phyloP scores from a whole-genome alignment of 306 rosid genomes.

The Begonia loranthoides region DNA sequence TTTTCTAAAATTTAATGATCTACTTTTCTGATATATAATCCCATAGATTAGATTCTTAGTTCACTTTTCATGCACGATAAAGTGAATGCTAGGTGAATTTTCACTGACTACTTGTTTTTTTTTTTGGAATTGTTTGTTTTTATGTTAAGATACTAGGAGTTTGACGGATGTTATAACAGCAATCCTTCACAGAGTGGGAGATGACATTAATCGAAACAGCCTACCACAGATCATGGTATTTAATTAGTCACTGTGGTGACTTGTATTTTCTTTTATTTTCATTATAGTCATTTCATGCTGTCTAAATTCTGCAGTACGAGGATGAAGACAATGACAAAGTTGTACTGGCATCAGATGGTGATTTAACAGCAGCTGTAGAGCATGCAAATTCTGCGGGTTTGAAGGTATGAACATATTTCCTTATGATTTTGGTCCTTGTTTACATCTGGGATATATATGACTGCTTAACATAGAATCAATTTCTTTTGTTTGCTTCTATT shows the following conservation, averaged over 20 bases:
- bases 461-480: too few species aligned
- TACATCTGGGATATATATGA: too few species aligned
- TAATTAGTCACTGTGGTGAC: constrained; percentile 1
- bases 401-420: constrained; percentile 42
- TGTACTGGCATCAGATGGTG: constrained; percentile 74
- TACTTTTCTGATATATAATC: background rate
- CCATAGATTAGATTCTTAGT: background rate
- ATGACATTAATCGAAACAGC: constrained; percentile 52
- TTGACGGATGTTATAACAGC: constrained; percentile 63
- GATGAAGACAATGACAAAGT: constrained; percentile 88
- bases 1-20: too few species aligned
- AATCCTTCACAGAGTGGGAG: constrained; percentile 67
- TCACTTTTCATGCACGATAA: too few species aligned
- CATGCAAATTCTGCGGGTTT: constrained; percentile 78
- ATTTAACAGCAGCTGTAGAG: constrained; percentile 79
- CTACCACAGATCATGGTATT: constrained; percentile 81
- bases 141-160: constrained; percentile 53
- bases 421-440: background rate
- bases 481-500: too few species aligned
- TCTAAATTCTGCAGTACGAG: constrained; percentile 52
- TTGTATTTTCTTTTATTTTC: background rate
- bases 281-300: background rate
- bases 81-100: too few species aligned
- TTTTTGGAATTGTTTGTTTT: constrained; percentile 13
- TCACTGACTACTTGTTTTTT: too few species aligned